Conservation (phyloP, 306 rosid species). For the Abrus precatorius region DNA sequence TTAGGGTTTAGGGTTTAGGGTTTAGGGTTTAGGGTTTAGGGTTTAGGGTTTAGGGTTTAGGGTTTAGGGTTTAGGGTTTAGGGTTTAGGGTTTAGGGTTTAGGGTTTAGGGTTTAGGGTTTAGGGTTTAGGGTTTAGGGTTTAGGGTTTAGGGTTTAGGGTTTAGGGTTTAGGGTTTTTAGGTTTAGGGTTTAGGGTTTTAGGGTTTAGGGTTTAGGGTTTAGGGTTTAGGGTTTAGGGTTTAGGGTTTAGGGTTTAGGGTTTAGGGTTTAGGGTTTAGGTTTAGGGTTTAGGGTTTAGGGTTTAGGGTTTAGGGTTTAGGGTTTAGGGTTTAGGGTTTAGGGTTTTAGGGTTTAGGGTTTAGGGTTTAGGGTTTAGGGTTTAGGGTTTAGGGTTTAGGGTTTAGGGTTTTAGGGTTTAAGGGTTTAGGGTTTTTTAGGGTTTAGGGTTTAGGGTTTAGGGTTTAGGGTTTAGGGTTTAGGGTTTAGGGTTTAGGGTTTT, state of each 20-base stretch:
- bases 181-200: conserved; percentile 23
- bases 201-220: conserved; percentile 30
- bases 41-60: conserved; percentile 33
- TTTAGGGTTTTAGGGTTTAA: too few species aligned
- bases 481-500: too few species aligned
- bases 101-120: conserved; percentile 40
- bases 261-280: conserved; percentile 46
- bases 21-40: conserved; percentile 32
- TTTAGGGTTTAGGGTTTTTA: conserved; percentile 44
- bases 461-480: too few species aligned
- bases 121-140: conserved; percentile 47
- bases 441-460: too few species aligned
- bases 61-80: conserved; percentile 30
- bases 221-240: conserved; percentile 42
- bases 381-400: too few species aligned
- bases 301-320: too few species aligned
- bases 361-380: too few species aligned
- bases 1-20: conserved; percentile 36
- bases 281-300: conserved; percentile 38
- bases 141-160: conserved; percentile 33
- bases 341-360: too few species aligned
- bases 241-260: conserved; percentile 40
- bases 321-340: too few species aligned
- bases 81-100: conserved; percentile 40
- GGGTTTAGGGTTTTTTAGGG: too few species aligned